Conservation (phyloP, 2,329 filamentous ascomycete species). For the Sclerotinia subarctica region DNA sequence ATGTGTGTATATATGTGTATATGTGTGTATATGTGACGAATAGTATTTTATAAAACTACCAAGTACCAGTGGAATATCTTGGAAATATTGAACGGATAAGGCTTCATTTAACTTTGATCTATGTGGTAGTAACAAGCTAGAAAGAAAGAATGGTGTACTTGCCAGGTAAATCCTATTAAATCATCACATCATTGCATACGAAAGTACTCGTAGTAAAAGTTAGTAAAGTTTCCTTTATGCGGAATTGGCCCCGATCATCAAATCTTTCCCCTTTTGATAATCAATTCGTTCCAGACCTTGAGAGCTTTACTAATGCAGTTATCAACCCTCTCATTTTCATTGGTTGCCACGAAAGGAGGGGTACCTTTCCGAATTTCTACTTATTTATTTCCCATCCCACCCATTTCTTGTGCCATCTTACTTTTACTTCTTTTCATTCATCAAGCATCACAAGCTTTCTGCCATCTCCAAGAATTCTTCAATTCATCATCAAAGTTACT, state of each 20-base stretch:
- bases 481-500: not conserved
- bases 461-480: not conserved
- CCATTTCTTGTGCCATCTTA: not conserved
- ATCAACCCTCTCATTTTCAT: conserved; percentile 14
- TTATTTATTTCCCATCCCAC: conserved; percentile 16
- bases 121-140: not conserved
- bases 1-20: not conserved
- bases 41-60: not conserved
- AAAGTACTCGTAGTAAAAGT: no score
- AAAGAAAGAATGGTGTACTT: not conserved
- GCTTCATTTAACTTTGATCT: not conserved
- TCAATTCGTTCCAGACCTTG: conserved; percentile 17
- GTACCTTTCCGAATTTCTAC: conserved; percentile 9
- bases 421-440: not conserved
- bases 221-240: not conserved
- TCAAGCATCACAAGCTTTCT: not conserved
- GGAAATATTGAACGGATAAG: not conserved
- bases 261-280: not conserved
- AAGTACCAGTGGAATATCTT: not conserved
- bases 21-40: not conserved
- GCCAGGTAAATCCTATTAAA: no score
- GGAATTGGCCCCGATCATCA: not conserved
- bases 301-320: conserved; percentile 20
- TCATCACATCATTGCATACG: no score
- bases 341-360: conserved; percentile 14